Evolutionary conservation across 495 filamentous ascomycete species (phyloP).

Genomic region (Penicillium antarcticum): DNA sequence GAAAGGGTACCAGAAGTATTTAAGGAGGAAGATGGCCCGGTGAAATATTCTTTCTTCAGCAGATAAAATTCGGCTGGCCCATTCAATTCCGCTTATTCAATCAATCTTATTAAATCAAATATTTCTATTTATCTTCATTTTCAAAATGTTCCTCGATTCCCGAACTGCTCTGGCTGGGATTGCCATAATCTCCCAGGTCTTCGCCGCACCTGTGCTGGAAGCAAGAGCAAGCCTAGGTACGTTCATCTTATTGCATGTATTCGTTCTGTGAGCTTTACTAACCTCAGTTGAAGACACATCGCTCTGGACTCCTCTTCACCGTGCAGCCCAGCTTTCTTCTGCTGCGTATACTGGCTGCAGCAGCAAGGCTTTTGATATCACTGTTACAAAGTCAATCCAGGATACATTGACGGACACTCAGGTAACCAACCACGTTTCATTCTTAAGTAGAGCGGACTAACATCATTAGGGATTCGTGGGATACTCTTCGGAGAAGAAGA

Average conservation of each 20-base stretch:
- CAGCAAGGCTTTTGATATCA: constrained; percentile 29
- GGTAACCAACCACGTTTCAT: constrained; percentile 1
- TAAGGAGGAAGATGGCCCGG: background rate
- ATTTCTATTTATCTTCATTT: background rate
- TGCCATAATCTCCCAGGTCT: constrained; percentile 11
- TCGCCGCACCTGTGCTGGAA: constrained; percentile 10
- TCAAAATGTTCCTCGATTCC: constrained; percentile 11
- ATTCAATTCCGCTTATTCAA: background rate
- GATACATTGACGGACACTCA: constrained; percentile 26
- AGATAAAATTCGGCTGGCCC: background rate
- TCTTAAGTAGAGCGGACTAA: background rate
- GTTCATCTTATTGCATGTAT: background rate
- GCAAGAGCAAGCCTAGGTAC: constrained; percentile 17
- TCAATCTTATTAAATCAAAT: background rate
- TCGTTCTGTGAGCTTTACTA: background rate
- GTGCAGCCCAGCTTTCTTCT: constrained; percentile 34
- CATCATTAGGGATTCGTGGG: constrained; percentile 24
- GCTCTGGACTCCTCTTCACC: constrained; percentile 20
- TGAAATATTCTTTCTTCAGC: background rate
- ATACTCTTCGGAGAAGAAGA: constrained; percentile 25
- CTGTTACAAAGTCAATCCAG: constrained; percentile 28
- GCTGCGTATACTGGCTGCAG: constrained; percentile 30
- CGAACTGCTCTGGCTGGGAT: constrained; percentile 3
- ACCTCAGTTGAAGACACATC: constrained; percentile 14
- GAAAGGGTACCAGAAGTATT: background rate